Evolutionary conservation across 2,329 filamentous ascomycete species (phyloP), one percentile per base, ranked within the genome.

Genomic region (Botrytis fabae): DNA sequence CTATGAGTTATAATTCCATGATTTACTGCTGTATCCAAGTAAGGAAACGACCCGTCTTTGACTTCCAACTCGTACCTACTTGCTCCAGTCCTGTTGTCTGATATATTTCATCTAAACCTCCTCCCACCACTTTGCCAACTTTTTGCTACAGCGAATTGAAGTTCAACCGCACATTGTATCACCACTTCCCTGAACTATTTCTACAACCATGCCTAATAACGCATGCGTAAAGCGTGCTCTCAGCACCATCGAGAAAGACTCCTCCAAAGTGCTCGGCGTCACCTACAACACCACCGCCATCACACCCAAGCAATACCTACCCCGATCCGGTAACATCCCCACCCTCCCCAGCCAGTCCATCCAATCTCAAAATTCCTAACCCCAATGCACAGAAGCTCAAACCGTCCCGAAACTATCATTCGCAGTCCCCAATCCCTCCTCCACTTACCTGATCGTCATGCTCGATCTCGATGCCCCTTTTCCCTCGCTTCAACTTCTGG

Each of bases 401-500:
- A 62, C 60, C 2, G 48, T 75, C 9, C 78, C 79, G 4, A 64
- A 75, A 22, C 44, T 80, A 35, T 73, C 70, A 32, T 76, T 75
- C 59, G 51, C 48, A n/a, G 70, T 72, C n/a, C 63, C 71, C 4
- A 59, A 70, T 2, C 70, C 76, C 40, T 28, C 69, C 28, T 59
- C 44, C n/a, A 80, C 77, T 40, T 86, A 85, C 78, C 72, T 86
- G 38, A 76, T 84, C 72, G 76, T 86, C 38, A 79, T 78, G 64
- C 76, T 87, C 42, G 85, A 87, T 75, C 80, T 85, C 25, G 86
- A 87, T 79, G 83, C 85, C 1, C 86, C 85, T 0, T 84, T 83
- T 75, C 81, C 81, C 0, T 83, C 82, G 20, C 81, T 83, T 69
- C 76, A 77, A 40, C 74, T 84, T 42, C 78, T 86, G 1, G 82